A percentile compares a stretch with the other conserved stretches of the same genome.
Conservation (phyloP, 495 filamentous ascomycete genomes). For the Lasiosphaeria ovina region DNA sequence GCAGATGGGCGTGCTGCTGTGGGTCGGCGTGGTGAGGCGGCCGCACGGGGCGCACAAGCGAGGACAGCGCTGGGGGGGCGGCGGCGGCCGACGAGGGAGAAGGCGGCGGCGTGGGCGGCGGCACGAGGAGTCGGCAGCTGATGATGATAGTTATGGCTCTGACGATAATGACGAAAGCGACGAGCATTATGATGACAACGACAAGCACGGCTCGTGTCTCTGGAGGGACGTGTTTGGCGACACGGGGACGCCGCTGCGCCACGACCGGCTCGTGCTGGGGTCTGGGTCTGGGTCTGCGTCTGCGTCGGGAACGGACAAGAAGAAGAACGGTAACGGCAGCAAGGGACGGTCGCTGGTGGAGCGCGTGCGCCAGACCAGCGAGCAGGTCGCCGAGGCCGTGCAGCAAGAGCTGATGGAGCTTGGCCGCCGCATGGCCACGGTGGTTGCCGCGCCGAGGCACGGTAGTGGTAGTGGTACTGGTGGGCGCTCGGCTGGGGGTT, state of each 20-base stretch:
- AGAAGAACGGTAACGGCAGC: background rate
- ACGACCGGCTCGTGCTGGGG: constrained; percentile 10
- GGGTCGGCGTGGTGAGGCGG: constrained; percentile 9
- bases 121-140: no score
- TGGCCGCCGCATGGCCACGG: constrained; percentile 9
- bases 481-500: background rate
- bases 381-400: constrained; percentile 10
- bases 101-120: no score
- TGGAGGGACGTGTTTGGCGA: constrained; percentile 18
- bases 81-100: no score
- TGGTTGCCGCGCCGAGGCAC: background rate
- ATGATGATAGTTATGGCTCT: no score
- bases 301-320: no score
- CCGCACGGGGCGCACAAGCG: background rate
- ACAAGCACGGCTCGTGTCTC: constrained; percentile 11
- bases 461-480: background rate
- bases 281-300: no score
- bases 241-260: background rate
- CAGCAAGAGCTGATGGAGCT: constrained; percentile 17
- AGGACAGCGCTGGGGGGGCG: no score
- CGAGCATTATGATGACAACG: no score
- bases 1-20: constrained; percentile 14
- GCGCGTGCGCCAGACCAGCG: constrained; percentile 14
- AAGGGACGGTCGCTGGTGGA: constrained; percentile 5
- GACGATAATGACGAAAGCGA: no score